Evolutionary conservation across 1,139 yeast species (phyloP), one percentile per base, ranked within the genome.

Genomic region (Groenewaldozyma sp.): DNA sequence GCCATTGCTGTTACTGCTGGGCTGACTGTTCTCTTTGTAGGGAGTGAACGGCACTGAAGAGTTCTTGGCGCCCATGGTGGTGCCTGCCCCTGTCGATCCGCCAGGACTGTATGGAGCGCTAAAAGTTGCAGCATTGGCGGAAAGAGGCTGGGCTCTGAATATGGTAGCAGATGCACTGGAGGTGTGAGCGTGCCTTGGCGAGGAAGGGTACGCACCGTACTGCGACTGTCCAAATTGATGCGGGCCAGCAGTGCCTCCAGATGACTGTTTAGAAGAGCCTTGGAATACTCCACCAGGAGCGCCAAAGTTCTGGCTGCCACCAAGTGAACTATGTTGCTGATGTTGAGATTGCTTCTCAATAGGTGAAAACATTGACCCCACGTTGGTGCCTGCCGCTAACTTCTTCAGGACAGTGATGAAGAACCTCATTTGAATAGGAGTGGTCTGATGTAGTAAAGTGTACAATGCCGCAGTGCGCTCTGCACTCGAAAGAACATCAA

Each of bases 391-490:
- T 20, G 49, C 48, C 24, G 62, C 60, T 43, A 59, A 48, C 39
- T 56, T 58, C 42, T 59, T 63, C 34, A 62, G 49, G 13, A 60
- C 63, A n/a, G 64, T 56, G 37, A 59, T 54, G 40, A 62, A 58
- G 38, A 62, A 61, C 28, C 63, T 53, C 42, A 56, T 56, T 48
- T 62, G 67, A n/a, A 56, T 62, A 22, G 60, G 62, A n/a, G 59
- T 52, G 19, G 63, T 50, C 36, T 60, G 64, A 38, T 60, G 64
- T 24, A 63, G 49, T 31, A 63, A 48, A 2, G 66, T 51, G 38
- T 62, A 60, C 36, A 63, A 46, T 6, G 67, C 60, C n/a, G 66
- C 65, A 13, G 66, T 61, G 24, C 64, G 53, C 44, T 63, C 67
- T 5, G 62, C 61, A 24, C 55, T 63, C 24, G 54, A 45, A 31